Conservation (phyloP, 331 rosid species). For the Erythrophleum ivorense region DNA sequence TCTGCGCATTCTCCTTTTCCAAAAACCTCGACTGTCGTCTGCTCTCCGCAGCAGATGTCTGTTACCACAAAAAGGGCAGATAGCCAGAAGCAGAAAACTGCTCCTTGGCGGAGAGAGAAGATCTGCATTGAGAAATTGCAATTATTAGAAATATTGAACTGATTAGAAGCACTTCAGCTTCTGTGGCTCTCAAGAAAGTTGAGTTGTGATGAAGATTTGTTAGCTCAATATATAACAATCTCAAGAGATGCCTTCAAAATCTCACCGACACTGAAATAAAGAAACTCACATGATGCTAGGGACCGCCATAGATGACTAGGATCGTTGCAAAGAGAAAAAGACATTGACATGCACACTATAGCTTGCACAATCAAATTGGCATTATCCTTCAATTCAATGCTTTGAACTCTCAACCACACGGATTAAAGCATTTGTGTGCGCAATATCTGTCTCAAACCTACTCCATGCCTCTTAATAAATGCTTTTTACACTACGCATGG, state of each 20-base stretch:
- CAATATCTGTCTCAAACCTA: slow-evolving; percentile 59
- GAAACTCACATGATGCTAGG: slow-evolving; percentile 73
- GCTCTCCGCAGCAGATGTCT: slow-evolving; percentile 54
- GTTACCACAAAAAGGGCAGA: slow-evolving; percentile 48
- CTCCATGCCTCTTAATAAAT: slow-evolving; percentile 57
- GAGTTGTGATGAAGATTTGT: not conserved
- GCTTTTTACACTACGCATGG: slow-evolving; percentile 28
- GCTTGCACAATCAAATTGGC: slow-evolving; percentile 33
- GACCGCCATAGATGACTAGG: slow-evolving; percentile 29
- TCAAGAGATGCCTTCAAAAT: not conserved
- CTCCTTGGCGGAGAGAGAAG: slow-evolving; percentile 43
- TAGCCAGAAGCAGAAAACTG: slow-evolving; percentile 64
- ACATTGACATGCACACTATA: slow-evolving; percentile 48
- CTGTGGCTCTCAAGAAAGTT: not conserved
- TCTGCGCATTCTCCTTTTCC: slow-evolving; percentile 88
- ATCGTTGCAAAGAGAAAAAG: slow-evolving; percentile 42
- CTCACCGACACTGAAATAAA: slow-evolving; percentile 67
- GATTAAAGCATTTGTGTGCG: slow-evolving; percentile 32
- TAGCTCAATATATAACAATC: slow-evolving; percentile 54
- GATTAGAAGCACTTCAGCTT: slow-evolving; percentile 21
- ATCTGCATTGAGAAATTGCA: not conserved
- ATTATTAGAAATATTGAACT: not conserved
- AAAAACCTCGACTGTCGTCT: slow-evolving; percentile 65
- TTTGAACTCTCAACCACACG: slow-evolving; percentile 56
- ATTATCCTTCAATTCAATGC: slow-evolving; percentile 54